A percentile compares a stretch with the other conserved stretches of the same genome.
Conservation (phyloP, 768 basidiomycete genomes). For the Mycena olivaceomarginata region DNA sequence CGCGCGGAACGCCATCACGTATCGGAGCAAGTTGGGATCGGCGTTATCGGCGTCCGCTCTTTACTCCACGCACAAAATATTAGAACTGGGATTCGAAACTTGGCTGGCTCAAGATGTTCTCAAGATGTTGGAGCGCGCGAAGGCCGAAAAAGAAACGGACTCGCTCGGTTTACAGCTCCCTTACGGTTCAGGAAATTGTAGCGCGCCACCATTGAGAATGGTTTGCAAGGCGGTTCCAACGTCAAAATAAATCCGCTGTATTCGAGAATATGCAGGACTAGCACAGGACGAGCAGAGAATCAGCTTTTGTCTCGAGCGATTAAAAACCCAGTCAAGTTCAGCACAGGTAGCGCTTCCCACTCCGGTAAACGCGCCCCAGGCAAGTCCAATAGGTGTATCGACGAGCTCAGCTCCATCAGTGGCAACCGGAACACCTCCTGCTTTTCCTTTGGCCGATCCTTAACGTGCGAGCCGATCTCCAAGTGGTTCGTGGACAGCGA, state of each 20-base stretch:
- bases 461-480: slow-evolving; percentile 90
- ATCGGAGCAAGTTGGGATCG: background rate
- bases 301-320: background rate
- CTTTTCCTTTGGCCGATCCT: slow-evolving; percentile 74
- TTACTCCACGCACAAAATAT: too few species aligned
- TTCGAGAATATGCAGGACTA: background rate
- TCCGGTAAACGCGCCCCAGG: slow-evolving; percentile 72
- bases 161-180: too few species aligned
- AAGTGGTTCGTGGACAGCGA: slow-evolving; percentile 95
- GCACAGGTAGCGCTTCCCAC: slow-evolving; percentile 75
- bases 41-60: background rate
- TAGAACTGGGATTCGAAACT: too few species aligned
- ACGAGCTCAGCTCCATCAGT: slow-evolving; percentile 71
- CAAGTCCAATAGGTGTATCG: slow-evolving; percentile 71
- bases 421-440: slow-evolving; percentile 81
- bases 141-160: too few species aligned
- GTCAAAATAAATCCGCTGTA: background rate
- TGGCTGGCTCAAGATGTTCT: too few species aligned
- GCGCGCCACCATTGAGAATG: too few species aligned
- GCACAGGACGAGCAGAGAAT: background rate
- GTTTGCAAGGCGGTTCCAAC: too few species aligned
- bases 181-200: too few species aligned
- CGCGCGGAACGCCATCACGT: slow-evolving; percentile 45
- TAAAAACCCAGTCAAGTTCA: slow-evolving; percentile 77
- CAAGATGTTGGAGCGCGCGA: too few species aligned